These are phyloP conservation scores for Penicillium bovifimosum DNA, from an alignment of 495 filamentous ascomycete species.

Conservation along the genomic window DNA sequence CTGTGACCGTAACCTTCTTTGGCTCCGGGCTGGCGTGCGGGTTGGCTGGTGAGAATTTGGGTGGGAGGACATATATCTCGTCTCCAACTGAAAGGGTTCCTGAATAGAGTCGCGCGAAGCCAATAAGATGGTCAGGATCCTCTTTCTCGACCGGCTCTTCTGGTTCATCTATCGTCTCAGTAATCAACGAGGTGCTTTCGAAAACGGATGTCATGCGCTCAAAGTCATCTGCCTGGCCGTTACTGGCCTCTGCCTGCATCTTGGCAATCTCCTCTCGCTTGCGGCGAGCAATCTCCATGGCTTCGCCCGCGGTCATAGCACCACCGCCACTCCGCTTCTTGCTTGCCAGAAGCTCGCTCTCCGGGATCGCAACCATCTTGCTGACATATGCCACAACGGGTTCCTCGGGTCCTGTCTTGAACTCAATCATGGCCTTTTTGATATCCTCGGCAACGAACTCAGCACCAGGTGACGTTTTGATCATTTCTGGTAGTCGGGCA, in stretches of 20 bases:
- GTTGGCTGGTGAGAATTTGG: conserved; percentile 81
- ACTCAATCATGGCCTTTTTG: conserved; percentile 73
- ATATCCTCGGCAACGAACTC: conserved; percentile 60
- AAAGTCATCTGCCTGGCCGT: conserved; percentile 36
- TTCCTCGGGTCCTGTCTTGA: conserved; percentile 59
- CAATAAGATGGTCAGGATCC: conserved; percentile 84
- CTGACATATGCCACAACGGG: conserved; percentile 94
- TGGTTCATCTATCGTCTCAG: conserved; percentile 23
- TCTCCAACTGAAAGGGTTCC: conserved; percentile 87
- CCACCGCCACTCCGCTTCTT: conserved; percentile 57
- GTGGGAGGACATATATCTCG: conserved; percentile 79
- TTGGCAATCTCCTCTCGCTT: conserved; percentile 82
- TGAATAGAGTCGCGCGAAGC: conserved; percentile 90
- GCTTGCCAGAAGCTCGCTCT: conserved; percentile 82
- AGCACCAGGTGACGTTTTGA: conserved; percentile 76
- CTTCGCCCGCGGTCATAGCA: conserved; percentile 79
- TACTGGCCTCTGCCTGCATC: conserved; percentile 56
- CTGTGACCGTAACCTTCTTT: conserved; percentile 75
- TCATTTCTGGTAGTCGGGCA: conserved; percentile 68
- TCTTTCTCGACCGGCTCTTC: conserved; percentile 45
- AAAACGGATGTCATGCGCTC: conserved; percentile 50
- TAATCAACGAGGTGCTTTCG: conserved; percentile 47
- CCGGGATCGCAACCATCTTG: conserved; percentile 94
- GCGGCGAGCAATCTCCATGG: conserved; percentile 76
- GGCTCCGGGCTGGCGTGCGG: conserved; percentile 74